Conservation (phyloP, 2,329 filamentous ascomycete species). For the Arthrobotrys musiformis region DNA sequence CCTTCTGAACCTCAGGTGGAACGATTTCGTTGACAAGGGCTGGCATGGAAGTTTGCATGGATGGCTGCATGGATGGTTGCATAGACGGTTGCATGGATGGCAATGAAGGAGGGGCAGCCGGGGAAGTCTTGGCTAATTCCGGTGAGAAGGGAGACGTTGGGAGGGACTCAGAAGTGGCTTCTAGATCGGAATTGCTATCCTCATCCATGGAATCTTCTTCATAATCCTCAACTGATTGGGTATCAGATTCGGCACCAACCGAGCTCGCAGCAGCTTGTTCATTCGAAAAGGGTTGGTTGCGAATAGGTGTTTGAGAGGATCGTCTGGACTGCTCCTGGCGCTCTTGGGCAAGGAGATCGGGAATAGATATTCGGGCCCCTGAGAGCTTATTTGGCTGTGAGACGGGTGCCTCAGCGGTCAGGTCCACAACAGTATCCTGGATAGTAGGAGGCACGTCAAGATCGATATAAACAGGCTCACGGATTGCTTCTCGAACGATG, state of each 20-base stretch:
- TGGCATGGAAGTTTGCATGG: constrained; percentile 7
- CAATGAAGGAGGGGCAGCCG: constrained; percentile 9
- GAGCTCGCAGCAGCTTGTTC: constrained; percentile 13
- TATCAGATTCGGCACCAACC: constrained; percentile 24
- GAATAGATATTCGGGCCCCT: constrained; percentile 40
- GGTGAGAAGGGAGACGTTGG: constrained; percentile 34
- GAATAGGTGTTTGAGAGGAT: constrained; percentile 27
- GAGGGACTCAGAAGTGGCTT: constrained; percentile 3
- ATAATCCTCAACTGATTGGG: constrained; percentile 31
- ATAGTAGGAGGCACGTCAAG: not conserved
- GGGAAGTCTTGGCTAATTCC: constrained; percentile 2
- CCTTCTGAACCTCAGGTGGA: constrained; percentile 46
- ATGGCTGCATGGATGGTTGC: constrained; percentile 44
- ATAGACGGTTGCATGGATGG: constrained; percentile 29
- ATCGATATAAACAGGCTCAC: not conserved
- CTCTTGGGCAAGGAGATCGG: constrained; percentile 40
- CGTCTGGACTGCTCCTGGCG: constrained; percentile 33
- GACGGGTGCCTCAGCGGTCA: constrained; percentile 11
- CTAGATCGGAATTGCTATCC: constrained; percentile 18
- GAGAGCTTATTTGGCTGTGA: constrained; percentile 16
- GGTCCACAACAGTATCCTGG: constrained; percentile 32
- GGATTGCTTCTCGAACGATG: constrained; percentile 13
- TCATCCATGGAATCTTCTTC: constrained; percentile 28
- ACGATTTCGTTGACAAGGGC: constrained; percentile 38
- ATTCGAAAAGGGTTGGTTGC: not conserved